Evolutionary conservation across 177 flowering plant genomes (phyloP), one percentile per base, ranked within the genome.

Genomic region (Tripterygium wilfordii): DNA sequence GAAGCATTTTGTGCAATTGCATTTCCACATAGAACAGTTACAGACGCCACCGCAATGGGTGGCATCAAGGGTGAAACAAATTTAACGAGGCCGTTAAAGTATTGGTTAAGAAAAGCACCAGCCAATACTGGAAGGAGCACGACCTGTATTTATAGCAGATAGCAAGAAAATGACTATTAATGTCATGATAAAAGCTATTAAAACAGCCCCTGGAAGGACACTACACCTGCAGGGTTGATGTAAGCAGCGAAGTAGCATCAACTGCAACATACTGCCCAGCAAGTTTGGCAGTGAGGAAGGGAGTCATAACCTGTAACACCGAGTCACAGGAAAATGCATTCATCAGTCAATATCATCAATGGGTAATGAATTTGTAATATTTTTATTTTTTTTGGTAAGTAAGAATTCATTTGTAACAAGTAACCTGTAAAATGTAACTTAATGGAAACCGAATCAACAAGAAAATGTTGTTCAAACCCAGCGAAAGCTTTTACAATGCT

Each of bases 201-300:
- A 32, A 15, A 15, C n/a, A 31, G 4, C 12, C 1, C 5, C 10
- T 23, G 23, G 41, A 12, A 47, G 8, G 42, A 42, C 16, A 33
- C 28, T 32, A 53, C 24, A 83, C 95, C 85, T 89, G 92, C 55
- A 89, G 48, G 1, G 95, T 89, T 9, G 97, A 82, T 37, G 66
- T 49, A 25, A 89, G 56, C n/a, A 89, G 79, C 29, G 85, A 92
- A 37, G 48, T 50, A 15, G 96, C 91, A 70, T 83, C 95, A 15
- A 88, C 95, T 32, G 87, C 76, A 51, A 88, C 95, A 74, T 55
- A 83, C 65, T 88, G 95, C 33, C 91, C 91, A 48, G 91, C 96
- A 43, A 88, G 85, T 70, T 81, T 88, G 36, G 85, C 85, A 0
- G 95, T 79, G 45, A 88, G 87, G 43, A 76, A 75, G 24, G 96